These are phyloP conservation scores for Termitomyces sp. DNA, from an alignment of 768 basidiomycete genomes.

Conservation along the genomic window DNA sequence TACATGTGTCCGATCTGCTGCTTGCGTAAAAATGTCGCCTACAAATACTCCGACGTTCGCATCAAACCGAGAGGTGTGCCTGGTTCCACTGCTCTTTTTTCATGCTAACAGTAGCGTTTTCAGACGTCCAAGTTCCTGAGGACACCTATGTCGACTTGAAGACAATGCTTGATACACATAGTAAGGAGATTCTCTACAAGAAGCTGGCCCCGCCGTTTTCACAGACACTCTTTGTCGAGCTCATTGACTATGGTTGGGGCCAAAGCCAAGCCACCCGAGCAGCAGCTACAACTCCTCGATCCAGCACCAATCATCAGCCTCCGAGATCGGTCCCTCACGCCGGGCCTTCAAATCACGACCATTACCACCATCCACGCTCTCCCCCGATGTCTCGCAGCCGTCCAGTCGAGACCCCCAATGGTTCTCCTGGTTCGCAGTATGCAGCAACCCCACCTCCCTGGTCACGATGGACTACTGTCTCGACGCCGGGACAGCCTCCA, in stretches of 20 bases:
- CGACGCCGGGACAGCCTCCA: slow-evolving; percentile 43
- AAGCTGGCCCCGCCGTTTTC: slow-evolving; percentile 60
- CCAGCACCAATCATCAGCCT: slow-evolving; percentile 19
- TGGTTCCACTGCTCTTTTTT: slow-evolving; percentile 2
- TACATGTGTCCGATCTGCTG: slow-evolving; percentile 79
- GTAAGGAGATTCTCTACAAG: slow-evolving; percentile 69
- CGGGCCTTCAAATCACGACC: slow-evolving; percentile 13
- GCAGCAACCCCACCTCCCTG: slow-evolving; percentile 37
- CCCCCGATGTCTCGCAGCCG: slow-evolving; percentile 15
- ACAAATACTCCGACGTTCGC: slow-evolving; percentile 73
- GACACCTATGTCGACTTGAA: slow-evolving; percentile 63
- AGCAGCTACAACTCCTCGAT: slow-evolving; percentile 18
- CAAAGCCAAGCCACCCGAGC: slow-evolving; percentile 36
- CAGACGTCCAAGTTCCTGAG: slow-evolving; percentile 42
- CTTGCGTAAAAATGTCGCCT: slow-evolving; percentile 66
- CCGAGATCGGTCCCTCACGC: slow-evolving; percentile 13
- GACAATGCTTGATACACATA: slow-evolving; percentile 71
- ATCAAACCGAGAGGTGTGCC: slow-evolving; percentile 60
- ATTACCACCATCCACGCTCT: slow-evolving; percentile 12
- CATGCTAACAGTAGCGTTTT: slow-evolving; percentile 10
- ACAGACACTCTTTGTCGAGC: slow-evolving; percentile 71
- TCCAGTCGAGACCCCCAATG: slow-evolving; percentile 6
- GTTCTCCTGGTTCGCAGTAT: slow-evolving; percentile 19
- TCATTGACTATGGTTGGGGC: slow-evolving; percentile 59
- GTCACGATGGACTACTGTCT: slow-evolving; percentile 46